A percentile compares a stretch with the other conserved stretches of the same genome.
These are phyloP conservation scores for Meyerozyma sp. DNA, from an alignment of 1,139 yeast genomes.

Conservation along the genomic window DNA sequence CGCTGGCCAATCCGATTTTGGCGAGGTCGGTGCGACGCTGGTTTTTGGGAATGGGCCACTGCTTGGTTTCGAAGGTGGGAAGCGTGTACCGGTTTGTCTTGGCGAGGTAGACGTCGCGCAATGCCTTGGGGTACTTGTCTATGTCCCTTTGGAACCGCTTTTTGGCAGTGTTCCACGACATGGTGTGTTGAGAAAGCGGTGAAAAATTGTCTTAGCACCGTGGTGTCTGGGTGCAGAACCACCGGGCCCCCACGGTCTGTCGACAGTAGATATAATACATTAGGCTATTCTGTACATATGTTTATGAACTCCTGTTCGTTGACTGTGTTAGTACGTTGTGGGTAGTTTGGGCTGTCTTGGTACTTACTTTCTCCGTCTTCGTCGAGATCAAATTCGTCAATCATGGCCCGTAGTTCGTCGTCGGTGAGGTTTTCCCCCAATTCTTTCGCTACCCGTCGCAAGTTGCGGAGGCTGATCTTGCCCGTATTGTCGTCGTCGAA, in stretches of 20 bases:
- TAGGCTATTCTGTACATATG: conserved; percentile 64
- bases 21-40: conserved; percentile 25
- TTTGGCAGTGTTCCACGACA: conserved; percentile 36
- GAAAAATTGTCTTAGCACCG: background rate
- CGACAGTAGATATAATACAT: background rate
- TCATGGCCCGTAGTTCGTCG: conserved; percentile 93
- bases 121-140: conserved; percentile 25
- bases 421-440: conserved; percentile 89
- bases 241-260: no score
- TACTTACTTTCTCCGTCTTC: conserved; percentile 84
- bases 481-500: conserved; percentile 92
- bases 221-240: no score
- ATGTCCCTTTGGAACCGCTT: conserved; percentile 36
- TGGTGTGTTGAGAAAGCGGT: conserved; percentile 7
- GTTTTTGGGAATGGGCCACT: conserved; percentile 18
- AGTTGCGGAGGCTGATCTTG: conserved; percentile 72
- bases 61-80: conserved; percentile 30
- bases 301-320: conserved; percentile 90
- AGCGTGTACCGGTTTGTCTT: conserved; percentile 21
- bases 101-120: conserved; percentile 23
- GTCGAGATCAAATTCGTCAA: conserved; percentile 94
- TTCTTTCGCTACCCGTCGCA: conserved; percentile 87
- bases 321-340: conserved; percentile 35
- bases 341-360: conserved; percentile 5
- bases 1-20: conserved; percentile 33